Evolutionary conservation across 2,329 filamentous ascomycete species (phyloP).

Genomic region (Pseudopithomyces maydicus): DNA sequence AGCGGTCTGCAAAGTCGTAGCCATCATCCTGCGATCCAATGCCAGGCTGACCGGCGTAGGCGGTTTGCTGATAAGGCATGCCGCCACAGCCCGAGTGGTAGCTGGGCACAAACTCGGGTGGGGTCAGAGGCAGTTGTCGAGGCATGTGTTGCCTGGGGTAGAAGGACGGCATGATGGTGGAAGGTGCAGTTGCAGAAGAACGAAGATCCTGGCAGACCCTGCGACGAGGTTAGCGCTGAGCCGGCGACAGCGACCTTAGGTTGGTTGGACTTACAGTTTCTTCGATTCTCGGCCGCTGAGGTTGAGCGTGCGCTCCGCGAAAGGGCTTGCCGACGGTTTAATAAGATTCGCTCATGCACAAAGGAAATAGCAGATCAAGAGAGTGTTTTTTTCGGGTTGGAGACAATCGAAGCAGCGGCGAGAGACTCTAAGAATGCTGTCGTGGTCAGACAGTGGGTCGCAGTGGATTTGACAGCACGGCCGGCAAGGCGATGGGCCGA

Average conservation of each 20-base stretch:
- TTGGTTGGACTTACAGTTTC: conserved; percentile 42
- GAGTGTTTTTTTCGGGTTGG: conserved; percentile 21
- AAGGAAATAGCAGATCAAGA: conserved; percentile 22
- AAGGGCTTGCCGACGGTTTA: conserved; percentile 40
- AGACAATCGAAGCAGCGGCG: conserved; percentile 26
- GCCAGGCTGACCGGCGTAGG: conserved; percentile 48
- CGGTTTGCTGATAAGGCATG: conserved; percentile 53
- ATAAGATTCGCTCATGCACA: conserved; percentile 44
- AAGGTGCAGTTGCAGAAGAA: conserved; percentile 37
- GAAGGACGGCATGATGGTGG: conserved; percentile 56
- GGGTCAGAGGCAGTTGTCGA: conserved; percentile 53
- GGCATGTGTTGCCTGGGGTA: conserved; percentile 53
- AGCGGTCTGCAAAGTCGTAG: conserved; percentile 54
- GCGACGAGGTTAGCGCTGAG: conserved; percentile 24
- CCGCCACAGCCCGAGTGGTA: conserved; percentile 51
- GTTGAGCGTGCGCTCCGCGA: conserved; percentile 44
- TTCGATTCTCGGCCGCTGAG: conserved; percentile 39
- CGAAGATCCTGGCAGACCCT: conserved; percentile 52
- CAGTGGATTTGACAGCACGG: conserved; percentile 16
- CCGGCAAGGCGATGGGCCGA: conserved; percentile 10
- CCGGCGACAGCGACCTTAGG: background rate
- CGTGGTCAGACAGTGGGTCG: conserved; percentile 25
- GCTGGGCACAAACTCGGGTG: conserved; percentile 53
- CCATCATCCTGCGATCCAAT: conserved; percentile 50
- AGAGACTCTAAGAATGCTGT: conserved; percentile 31